These are phyloP conservation scores for Paramecium bursaria DNA, from an alignment of 73 alveolate species.

Conservation along the genomic window DNA sequence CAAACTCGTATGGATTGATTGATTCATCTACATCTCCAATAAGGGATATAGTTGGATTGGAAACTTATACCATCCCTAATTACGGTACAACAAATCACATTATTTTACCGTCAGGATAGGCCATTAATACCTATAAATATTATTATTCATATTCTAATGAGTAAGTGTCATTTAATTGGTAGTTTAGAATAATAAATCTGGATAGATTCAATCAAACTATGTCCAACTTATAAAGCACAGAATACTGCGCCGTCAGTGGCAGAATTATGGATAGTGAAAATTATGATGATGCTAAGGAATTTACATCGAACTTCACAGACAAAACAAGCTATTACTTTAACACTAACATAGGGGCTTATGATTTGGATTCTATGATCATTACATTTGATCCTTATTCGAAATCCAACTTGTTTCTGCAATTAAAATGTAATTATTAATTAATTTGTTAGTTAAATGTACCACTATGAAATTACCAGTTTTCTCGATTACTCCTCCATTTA, in stretches of 20 bases:
- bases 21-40: conserved; percentile 22
- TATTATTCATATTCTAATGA: conserved; percentile 29
- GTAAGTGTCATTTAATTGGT: conserved; percentile 44
- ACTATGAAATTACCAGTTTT: conserved; percentile 25
- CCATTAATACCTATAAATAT: conserved; percentile 13
- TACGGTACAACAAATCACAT: background rate
- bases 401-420: background rate
- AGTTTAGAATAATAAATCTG: background rate
- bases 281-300: conserved; percentile 25
- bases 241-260: background rate
- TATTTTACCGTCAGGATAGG: conserved; percentile 45
- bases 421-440: conserved; percentile 6
- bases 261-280: conserved; percentile 47
- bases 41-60: background rate
- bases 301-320: conserved; percentile 4
- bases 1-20: conserved; percentile 7
- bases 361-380: conserved; percentile 1
- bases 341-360: background rate
- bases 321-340: background rate
- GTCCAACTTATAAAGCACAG: background rate
- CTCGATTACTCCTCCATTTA: conserved; percentile 9
- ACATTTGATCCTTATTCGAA: conserved; percentile 30
- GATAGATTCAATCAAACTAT: conserved; percentile 41
- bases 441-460: conserved; percentile 3
- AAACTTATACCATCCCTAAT: background rate